These are phyloP conservation scores for Halenospora varia DNA, from an alignment of 495 filamentous ascomycete genomes.

Conservation along the genomic window DNA sequence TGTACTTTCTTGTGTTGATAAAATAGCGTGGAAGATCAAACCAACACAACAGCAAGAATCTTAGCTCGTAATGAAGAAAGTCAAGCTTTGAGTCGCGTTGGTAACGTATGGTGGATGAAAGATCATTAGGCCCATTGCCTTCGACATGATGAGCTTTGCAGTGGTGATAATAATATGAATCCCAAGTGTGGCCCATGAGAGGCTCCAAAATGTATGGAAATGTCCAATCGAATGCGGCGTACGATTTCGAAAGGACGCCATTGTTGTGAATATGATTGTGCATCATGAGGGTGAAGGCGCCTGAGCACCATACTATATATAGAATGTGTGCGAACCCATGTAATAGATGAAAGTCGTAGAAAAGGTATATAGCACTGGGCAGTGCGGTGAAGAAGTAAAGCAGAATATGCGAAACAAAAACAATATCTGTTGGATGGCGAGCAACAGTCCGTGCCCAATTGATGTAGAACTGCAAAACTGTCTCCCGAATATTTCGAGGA, in stretches of 20 bases:
- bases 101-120: conserved; percentile 71
- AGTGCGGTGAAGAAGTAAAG: conserved; percentile 66
- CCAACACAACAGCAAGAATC: conserved; percentile 71
- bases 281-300: conserved; percentile 74
- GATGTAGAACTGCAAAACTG: conserved; percentile 22
- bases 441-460: conserved; percentile 26
- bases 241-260: conserved; percentile 55
- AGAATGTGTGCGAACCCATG: conserved; percentile 61
- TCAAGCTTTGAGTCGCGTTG: conserved; percentile 62
- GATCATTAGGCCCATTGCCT: conserved; percentile 71
- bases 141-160: conserved; percentile 85
- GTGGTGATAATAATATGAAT: conserved; percentile 80
- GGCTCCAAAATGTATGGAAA: conserved; percentile 76
- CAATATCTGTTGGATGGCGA: conserved; percentile 55
- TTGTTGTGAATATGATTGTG: conserved; percentile 79
- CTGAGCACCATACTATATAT: conserved; percentile 60
- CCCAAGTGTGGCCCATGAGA: conserved; percentile 78
- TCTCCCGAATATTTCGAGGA: neutral
- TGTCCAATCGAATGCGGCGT: conserved; percentile 45
- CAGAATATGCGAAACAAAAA: conserved; percentile 73
- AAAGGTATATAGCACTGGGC: conserved; percentile 62
- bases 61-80: conserved; percentile 64
- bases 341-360: conserved; percentile 56
- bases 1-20: conserved; percentile 46
- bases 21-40: conserved; percentile 74